Evolutionary conservation across 139 green algal genomes (phyloP).

Genomic region (Closterium sp.): DNA sequence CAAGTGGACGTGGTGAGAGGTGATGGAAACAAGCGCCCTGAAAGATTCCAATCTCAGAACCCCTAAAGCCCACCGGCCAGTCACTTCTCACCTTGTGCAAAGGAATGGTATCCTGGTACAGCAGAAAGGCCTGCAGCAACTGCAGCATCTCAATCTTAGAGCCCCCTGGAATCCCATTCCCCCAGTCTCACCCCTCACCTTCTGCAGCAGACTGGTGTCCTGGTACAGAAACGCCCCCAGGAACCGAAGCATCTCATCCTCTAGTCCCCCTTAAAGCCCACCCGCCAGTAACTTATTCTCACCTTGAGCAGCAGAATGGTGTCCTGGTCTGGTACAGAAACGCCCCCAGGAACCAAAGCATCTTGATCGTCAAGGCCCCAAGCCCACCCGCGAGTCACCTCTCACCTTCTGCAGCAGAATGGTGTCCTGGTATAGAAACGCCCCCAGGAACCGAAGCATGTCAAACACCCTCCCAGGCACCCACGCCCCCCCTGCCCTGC

Average conservation of each 20-base stretch:
- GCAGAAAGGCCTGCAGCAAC: no score
- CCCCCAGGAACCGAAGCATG: conserved; percentile 37
- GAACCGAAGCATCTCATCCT: no score
- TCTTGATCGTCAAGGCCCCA: background rate
- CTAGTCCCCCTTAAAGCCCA: background rate
- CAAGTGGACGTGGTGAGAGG: no score
- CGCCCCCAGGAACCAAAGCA: background rate
- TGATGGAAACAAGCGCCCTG: no score
- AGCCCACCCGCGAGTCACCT: background rate
- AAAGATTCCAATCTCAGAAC: background rate
- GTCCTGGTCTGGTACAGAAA: background rate
- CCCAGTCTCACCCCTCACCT: conserved; percentile 40
- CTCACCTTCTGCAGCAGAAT: conserved; percentile 2
- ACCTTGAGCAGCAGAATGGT: background rate
- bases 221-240: no score
- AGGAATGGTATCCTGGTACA: no score
- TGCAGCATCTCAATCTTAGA: no score
- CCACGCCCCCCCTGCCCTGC: background rate
- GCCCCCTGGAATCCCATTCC: background rate
- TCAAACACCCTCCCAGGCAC: conserved; percentile 18
- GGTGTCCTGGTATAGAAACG: conserved; percentile 46
- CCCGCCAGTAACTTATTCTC: background rate
- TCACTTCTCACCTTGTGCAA: no score
- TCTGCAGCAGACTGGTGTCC: conserved; percentile 22
- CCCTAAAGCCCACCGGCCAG: no score